Base-by-base conservation (phyloP, 2,329 filamentous ascomycete genomes). In the Thelonectria discophora region DNA sequence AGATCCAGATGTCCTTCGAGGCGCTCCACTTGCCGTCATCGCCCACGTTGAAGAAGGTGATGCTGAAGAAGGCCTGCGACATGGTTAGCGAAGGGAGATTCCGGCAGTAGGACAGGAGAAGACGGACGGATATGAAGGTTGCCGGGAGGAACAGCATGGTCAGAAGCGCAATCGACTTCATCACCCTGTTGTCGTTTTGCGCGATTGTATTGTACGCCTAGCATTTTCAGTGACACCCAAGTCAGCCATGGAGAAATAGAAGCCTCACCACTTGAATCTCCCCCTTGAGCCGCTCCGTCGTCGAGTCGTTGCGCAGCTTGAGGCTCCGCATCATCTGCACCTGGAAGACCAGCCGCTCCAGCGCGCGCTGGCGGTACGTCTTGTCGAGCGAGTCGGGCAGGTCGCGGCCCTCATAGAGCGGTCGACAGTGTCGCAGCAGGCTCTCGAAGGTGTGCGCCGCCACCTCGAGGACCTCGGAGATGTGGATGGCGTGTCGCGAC, bases 191-290 rank as follows among this genome's bases (percentile, higher is more conserved):
- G 46, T 56, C 54, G 42, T 56, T 45, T 21, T 56, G 45, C 1
- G 54, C 54, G 24, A 56, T 56, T 9, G 54, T 56, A n/a, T 56
- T 56, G 24, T 56, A 56, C n/a, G 54, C 54, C 54, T 56, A n/a
- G n/a, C 24, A 11, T 9, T 7, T 4, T 30, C 27, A 30, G 3
- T 24, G 6, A 8, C 27, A 30, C 18, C 30, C 18, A 37, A 24
- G 17, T 2, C 17, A 7, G 17, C n/a, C n/a, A 27, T 12, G 46
- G 11, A 55, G 34, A 9, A 11, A 6, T 9, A 30, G 8, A 3
- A 17, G 2, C 6, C 17, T 45, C 49, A 56, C 54, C 21, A 56
- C 54, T 56, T 37, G 37, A 21, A 56, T 49, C 40, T 56, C 54
- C 17, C 54, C 42, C 45, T 56, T 56, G 15, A 56, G 54, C 3